A percentile compares a stretch with the other conserved stretches of the same genome.
phyloP scores from a whole-genome alignment of 2,329 filamentous ascomycete genomes.

The Alternaria atra region DNA sequence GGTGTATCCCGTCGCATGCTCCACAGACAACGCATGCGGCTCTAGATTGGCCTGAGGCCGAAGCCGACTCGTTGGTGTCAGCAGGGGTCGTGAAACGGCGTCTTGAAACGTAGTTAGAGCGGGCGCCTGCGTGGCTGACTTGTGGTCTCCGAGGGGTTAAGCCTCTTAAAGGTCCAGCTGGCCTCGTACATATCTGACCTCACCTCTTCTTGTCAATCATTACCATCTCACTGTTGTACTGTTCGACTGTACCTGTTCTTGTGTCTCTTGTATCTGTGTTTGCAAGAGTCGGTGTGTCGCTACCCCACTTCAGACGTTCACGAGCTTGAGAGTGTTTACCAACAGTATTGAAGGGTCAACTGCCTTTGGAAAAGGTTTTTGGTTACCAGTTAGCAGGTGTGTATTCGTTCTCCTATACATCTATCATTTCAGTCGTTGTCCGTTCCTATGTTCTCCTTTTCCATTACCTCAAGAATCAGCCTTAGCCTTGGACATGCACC shows the following conservation, averaged over 20 bases:
- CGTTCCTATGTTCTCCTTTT: background rate
- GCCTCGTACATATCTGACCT: conserved; percentile 28
- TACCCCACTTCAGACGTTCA: conserved; percentile 14
- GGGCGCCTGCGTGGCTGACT: conserved; percentile 48
- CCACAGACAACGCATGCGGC: background rate
- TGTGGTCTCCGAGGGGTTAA: conserved; percentile 19
- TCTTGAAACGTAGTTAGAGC: conserved; percentile 45
- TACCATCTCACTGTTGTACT: conserved; percentile 10
- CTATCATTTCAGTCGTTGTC: background rate
- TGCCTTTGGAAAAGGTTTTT: background rate
- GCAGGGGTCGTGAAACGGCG: conserved; percentile 49
- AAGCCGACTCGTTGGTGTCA: conserved; percentile 38
- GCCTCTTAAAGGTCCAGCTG: conserved; percentile 34
- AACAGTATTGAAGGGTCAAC: background rate
- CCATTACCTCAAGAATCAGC: background rate
- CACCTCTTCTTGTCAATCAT: conserved; percentile 29
- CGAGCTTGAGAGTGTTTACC: background rate
- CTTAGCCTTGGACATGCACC: background rate
- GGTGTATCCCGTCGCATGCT: background rate
- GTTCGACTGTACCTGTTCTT: conserved; percentile 3
- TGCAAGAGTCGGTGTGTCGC: background rate
- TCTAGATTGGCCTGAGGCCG: conserved; percentile 30
- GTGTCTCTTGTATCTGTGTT: conserved; percentile 14
- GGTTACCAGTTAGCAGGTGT: conserved; percentile 5
- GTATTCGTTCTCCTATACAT: background rate